Conservation (phyloP, 2,329 filamentous ascomycete genomes). For the Calonectria crousiana region DNA sequence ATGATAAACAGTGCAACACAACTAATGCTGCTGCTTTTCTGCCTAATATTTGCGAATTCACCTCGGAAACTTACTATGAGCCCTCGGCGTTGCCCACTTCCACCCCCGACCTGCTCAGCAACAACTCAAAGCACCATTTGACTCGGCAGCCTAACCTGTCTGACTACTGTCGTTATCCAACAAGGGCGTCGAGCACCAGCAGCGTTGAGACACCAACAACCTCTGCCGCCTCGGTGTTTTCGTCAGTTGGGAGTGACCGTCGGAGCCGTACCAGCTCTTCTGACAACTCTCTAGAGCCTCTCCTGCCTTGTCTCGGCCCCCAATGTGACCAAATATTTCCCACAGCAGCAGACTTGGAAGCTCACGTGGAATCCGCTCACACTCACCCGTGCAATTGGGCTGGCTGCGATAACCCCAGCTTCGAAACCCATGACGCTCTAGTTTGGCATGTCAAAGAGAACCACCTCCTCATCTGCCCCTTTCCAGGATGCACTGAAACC, state of each 20-base stretch:
- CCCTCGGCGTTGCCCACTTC: conserved; percentile 9
- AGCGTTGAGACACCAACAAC: conserved; percentile 43
- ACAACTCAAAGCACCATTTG: conserved; percentile 21
- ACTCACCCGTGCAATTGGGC: conserved; percentile 56
- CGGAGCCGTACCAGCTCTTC: conserved; percentile 25
- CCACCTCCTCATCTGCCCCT: conserved; percentile 58
- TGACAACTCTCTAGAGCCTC: conserved; percentile 21
- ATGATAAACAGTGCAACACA: not conserved
- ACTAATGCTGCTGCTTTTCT: not conserved
- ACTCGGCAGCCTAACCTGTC: conserved; percentile 10
- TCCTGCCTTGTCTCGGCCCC: conserved; percentile 44
- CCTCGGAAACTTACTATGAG: not conserved
- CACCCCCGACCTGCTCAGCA: conserved; percentile 7
- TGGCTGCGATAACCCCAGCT: conserved; percentile 51
- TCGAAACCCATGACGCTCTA: conserved; percentile 53
- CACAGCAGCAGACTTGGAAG: conserved; percentile 38
- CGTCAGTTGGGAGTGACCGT: conserved; percentile 42
- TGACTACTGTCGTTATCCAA: not conserved
- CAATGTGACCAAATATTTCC: conserved; percentile 43
- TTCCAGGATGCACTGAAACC: conserved; percentile 52
- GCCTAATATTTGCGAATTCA: conserved; percentile 1
- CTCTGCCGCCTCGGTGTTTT: conserved; percentile 47
- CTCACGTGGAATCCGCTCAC: conserved; percentile 44
- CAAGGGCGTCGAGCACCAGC: conserved; percentile 41
- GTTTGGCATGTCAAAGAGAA: conserved; percentile 58